phyloP scores from a whole-genome alignment of 2,329 filamentous ascomycete genomes.

The Paramyrothecium sp. region DNA sequence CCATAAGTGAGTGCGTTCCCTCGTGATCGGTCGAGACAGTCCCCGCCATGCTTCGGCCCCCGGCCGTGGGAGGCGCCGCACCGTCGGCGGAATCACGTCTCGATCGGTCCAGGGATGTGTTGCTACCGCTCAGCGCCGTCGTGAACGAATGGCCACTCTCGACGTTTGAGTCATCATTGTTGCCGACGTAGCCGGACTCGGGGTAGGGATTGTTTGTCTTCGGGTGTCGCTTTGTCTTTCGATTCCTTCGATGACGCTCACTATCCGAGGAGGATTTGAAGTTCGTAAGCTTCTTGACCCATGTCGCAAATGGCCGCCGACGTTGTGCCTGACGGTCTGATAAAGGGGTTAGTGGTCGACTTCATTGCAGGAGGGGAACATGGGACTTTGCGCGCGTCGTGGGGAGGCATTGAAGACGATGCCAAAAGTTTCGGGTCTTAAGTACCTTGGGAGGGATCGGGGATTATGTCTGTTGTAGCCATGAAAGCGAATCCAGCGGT shows the following conservation, averaged over 20 bases:
- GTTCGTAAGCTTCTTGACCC: conserved; percentile 91
- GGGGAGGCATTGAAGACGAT: conserved; percentile 2
- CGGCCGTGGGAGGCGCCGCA: conserved; percentile 54
- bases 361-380: conserved; percentile 2
- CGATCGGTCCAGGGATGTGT: conserved; percentile 58
- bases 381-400: conserved; percentile 4
- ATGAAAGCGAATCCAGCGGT: conserved; percentile 7
- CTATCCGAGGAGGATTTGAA: conserved; percentile 74
- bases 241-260: conserved; percentile 39
- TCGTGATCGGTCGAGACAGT: conserved; percentile 85
- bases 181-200: conserved; percentile 63
- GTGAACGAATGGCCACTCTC: conserved; percentile 55
- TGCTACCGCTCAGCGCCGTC: conserved; percentile 53
- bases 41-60: conserved; percentile 71
- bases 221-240: conserved; percentile 52
- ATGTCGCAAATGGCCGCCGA: conserved; percentile 83
- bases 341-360: conserved; percentile 27
- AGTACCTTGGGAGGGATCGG: conserved; percentile 21
- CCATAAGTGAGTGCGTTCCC: conserved; percentile 69
- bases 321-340: conserved; percentile 67
- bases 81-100: conserved; percentile 60
- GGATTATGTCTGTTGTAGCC: conserved; percentile 23
- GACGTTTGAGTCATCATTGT: conserved; percentile 20
- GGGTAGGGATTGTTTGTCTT: conserved; percentile 92
- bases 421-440: not conserved